These are phyloP conservation scores for Neonectria faginata DNA, from an alignment of 2,329 filamentous ascomycete genomes.

Conservation along the genomic window DNA sequence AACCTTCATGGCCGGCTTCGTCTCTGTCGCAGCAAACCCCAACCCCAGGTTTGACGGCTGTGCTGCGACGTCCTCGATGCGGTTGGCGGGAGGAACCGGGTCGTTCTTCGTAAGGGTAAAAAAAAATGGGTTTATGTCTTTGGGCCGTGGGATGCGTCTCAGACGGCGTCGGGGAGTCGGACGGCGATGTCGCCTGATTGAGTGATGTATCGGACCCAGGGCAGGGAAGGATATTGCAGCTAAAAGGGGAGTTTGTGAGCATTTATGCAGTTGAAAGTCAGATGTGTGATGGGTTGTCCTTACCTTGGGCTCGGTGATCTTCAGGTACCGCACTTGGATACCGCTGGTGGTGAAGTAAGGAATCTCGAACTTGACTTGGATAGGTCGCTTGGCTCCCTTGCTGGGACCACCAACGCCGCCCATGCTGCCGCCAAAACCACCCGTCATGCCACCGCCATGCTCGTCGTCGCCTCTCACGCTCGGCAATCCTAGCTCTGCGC, in stretches of 20 bases:
- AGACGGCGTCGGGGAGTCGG: constrained; percentile 89
- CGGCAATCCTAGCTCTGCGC: constrained; percentile 92
- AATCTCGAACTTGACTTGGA: constrained; percentile 99
- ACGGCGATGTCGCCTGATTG: constrained; percentile 98
- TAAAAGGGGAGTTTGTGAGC: constrained; percentile 52
- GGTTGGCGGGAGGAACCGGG: constrained; percentile 16
- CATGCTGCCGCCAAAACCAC: constrained; percentile 97
- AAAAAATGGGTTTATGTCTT: constrained; percentile 16
- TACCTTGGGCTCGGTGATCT: constrained; percentile 99
- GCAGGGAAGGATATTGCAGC: constrained; percentile 97
- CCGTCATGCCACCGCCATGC: constrained; percentile 96
- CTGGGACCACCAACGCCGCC: constrained; percentile 81
- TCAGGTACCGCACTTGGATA: constrained; percentile 97
- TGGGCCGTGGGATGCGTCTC: constrained; percentile 45
- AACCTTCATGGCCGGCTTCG: constrained; percentile 6
- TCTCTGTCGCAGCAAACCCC: constrained; percentile 5
- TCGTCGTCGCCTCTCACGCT: constrained; percentile 96
- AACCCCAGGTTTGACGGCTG: constrained; percentile 11
- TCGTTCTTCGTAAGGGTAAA: constrained; percentile 25
- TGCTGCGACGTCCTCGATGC: constrained; percentile 10
- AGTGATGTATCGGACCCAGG: constrained; percentile 99
- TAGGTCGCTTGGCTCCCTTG: constrained; percentile 92
- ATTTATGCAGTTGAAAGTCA: constrained; percentile 1
- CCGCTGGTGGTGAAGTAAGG: constrained; percentile 99
- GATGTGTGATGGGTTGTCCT: constrained; percentile 47